Evolutionary conservation across 2,329 filamentous ascomycete species (phyloP), one percentile per base, ranked within the genome.

Genomic region (Paraconiothyrium brasiliense): DNA sequence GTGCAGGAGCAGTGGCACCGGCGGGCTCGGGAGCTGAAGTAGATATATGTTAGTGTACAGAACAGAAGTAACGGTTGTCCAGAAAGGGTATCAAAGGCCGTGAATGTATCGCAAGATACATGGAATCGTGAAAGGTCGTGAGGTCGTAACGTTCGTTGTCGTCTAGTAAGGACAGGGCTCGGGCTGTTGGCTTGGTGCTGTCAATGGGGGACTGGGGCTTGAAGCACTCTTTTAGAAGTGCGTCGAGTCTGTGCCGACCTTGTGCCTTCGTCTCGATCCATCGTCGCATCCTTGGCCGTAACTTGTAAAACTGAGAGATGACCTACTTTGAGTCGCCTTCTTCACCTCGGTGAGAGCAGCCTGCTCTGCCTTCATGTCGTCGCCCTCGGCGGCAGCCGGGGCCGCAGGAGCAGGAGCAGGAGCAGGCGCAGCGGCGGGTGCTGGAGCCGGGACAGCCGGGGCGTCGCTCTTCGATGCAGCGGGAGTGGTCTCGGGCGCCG

Each of bases 261-360:
- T 70, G 47, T 63, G 50, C 32, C 71, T 66, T 62, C 72, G 68
- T 34, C 74, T 59, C 30, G 69, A 69, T 4, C 71, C 69, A 41
- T 66, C 57, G 48, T 62, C 66, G 54, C 54, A 63, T 59, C 52
- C n/a, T 27, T 63, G 57, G 20, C 50, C 47, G 50, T 67, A 61
- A 4, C 58, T 56, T n/a, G 35, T 34, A 35, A 61, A 65, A 67
- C 39, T 59, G 60, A 61, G 70, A 61, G 46, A 61, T 43, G 59
- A 76, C 75, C 62, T 77, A 78, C 76, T 73, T 54, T 70, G 65
- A 56, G 75, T 76, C 34, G 74, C 75, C 57, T 72, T 67, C 69
- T 75, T 78, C 61, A 75, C 67, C 61, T 76, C 74, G 24, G 75
- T 61, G 54, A 71, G 60, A 9, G 72, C 69, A 57, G 72, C 72